Base-by-base conservation (phyloP, 2,329 filamentous ascomycete genomes). In the Capronia coronata region DNA sequence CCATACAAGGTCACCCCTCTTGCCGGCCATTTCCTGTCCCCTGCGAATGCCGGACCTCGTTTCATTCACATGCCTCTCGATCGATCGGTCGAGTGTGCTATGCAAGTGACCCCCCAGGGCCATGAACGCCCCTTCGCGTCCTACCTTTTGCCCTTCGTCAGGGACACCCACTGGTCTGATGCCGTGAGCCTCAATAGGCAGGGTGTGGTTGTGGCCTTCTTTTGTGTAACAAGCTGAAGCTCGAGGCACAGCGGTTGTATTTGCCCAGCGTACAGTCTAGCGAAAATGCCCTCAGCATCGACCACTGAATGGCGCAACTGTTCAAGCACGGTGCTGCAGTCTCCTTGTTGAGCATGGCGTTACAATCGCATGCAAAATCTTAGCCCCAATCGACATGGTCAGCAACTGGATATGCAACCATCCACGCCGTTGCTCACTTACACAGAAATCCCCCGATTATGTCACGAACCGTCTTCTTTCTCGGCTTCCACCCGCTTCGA, bases 361-460 rank as follows among this genome's bases (percentile, higher is more conserved):
- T 13, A 41, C 38, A 41, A 41, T 3, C 25, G n/a, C 9, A 29
- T 16, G 42, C 37, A 34, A 19, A 37, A 21, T 13, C 13, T 45
- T 43, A 25, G 23, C 38, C 37, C 19, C 38, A 41, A 41, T 13
- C 3, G 38, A 41, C 19, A 22, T 25, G 19, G 38, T 25, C 27
- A 23, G 37, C 23, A 9, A 27, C 25, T 46, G 41, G 14, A 29
- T 40, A 48, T 54, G 52, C 48, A 54, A 51, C 51, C 35, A 50
- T 43, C 50, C 50, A 54, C 21, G 25, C 30, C 37, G 18, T 49
- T 37, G 19, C 46, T 50, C 37, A 49, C 53, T 54, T 40, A 54
- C 52, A 60, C 58, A 58, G 39, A 58, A 60, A 60, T 60, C 58
- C 58, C 58, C 58, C 58, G 58, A 59, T 49, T 51, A 45, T 55